Evolutionary conservation across 2,329 filamentous ascomycete genomes (phyloP), one percentile per base, ranked within the genome.

Genomic region (Alternaria gansuensis): DNA sequence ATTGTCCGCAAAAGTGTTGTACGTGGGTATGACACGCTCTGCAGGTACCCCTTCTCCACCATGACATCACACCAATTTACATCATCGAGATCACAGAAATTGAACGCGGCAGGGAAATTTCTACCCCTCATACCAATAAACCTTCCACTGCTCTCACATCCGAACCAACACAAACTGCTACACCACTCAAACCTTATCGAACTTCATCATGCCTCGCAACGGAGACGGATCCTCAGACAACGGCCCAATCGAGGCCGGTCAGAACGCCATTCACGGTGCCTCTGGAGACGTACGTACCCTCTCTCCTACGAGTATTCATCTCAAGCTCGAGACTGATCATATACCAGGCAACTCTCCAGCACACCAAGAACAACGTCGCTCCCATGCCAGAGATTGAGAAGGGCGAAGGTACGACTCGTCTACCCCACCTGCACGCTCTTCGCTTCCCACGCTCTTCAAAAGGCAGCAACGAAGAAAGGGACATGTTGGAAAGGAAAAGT

Each of bases 181-280:
- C 34, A 28, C 34, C 48, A 40, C 29, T 23, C 50, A 49, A 52
- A 11, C 10, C 24, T 29, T 23, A 54, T 21, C 13, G 54, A n/a
- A 46, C 10, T 45, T 24, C 54, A 71, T 61, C 54, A 79, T 79
- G 77, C 77, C 77, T 67, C 77, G 76, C 63, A 69, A 79, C 66
- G 77, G 77, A 67, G 75, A 77, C 68, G 77, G 77, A 64, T 74
- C 72, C 62, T 69, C 72, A 23, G 73, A 80, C 73, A 79, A 79
- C 69, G 77, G 71, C 45, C 69, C 75, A 63, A 73, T 76, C 33
- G 77, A 79, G 66, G 75, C 37, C 21, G 54, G 72, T 59, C 56
- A 76, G 41, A 71, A 72, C 56, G 59, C 76, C 39, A 62, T 76
- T 46, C 77, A 79, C 66, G 77, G 78, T 51, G 69, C 66, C 28